Conservation (phyloP, 73 alveolate species). For the Paramecium sexaurelia region DNA sequence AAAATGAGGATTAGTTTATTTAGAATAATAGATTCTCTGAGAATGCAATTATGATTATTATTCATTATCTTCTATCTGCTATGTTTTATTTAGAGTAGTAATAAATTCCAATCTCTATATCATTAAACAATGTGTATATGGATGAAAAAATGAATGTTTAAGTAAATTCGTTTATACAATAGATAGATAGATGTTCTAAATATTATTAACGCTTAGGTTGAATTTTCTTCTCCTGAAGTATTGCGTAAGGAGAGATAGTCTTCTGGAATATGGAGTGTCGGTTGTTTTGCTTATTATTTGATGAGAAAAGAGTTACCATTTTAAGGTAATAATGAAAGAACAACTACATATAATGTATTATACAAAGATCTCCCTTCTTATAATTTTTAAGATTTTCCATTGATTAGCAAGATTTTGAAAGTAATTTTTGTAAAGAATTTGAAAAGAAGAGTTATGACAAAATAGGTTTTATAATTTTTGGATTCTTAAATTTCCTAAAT, state of each 20-base stretch:
- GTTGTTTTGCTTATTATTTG: neutral
- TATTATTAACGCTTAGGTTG: neutral
- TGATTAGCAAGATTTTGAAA: neutral
- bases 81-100: neutral
- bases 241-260: neutral
- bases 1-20: neutral
- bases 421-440: neutral
- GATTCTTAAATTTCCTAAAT: neutral
- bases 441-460: neutral
- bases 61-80: neutral
- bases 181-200: neutral
- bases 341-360: neutral
- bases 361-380: neutral
- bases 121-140: neutral
- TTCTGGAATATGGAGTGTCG: constrained; percentile 3
- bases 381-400: neutral
- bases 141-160: neutral
- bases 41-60: neutral
- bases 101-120: neutral
- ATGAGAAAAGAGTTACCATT: neutral
- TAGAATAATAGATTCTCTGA: neutral
- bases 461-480: neutral
- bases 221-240: neutral
- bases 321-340: neutral
- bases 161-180: neutral